Evolutionary conservation across 306 rosid genomes (phyloP).

Genomic region (Prinsepia uniflora): DNA sequence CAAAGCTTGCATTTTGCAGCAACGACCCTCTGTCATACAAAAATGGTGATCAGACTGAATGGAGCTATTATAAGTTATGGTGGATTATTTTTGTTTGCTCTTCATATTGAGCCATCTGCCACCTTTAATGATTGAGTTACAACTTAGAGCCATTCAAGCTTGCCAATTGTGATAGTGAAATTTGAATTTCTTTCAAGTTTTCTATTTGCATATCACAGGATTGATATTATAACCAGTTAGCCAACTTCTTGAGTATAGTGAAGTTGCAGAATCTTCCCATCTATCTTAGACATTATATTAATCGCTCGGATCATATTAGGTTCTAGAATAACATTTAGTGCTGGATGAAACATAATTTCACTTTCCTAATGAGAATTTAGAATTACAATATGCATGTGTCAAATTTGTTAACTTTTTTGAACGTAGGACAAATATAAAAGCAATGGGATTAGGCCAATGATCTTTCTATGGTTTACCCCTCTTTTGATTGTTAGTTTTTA

Average conservation of each 20-base stretch:
- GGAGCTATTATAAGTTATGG: conserved; percentile 90
- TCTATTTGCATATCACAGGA: not conserved
- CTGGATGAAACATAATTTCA: not conserved
- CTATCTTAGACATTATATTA: not conserved
- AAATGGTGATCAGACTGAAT: conserved; percentile 59
- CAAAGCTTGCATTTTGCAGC: conserved; percentile 88
- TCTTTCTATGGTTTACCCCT: not conserved
- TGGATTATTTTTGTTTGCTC: conserved; percentile 12
- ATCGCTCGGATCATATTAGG: not conserved
- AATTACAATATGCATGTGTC: not conserved
- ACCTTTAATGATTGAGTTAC: not conserved
- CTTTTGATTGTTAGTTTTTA: not conserved
- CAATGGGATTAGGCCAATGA: not conserved
- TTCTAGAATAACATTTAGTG: not conserved
- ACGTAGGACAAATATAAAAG: not conserved
- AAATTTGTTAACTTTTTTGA: not conserved
- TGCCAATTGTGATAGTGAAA: not conserved
- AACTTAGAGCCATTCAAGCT: not conserved
- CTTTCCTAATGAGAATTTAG: not conserved
- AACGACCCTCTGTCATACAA: conserved; percentile 84
- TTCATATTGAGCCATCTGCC: conserved; percentile 1
- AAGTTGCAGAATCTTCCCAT: not conserved
- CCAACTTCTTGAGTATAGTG: not conserved
- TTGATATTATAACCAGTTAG: not conserved
- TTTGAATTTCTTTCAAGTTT: not conserved